Base-by-base conservation (phyloP, 1,284 basidiomycete genomes). In the Melanopsichium pennsylvanicum region DNA sequence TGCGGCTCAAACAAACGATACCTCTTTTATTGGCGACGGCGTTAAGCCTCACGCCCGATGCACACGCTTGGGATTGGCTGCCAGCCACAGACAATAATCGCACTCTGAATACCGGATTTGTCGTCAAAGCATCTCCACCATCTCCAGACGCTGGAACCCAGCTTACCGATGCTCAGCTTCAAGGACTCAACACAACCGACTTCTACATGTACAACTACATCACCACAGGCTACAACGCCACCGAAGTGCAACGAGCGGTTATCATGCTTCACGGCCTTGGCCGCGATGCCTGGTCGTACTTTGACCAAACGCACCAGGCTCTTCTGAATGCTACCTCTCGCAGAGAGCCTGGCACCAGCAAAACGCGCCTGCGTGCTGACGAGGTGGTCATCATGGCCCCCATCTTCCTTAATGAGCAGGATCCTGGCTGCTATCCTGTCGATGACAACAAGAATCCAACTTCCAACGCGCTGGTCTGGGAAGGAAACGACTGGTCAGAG, bases 381-480 rank as follows among this genome's bases (percentile, higher is more conserved):
- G 71, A 75, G 43, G 70, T 72, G 3, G 46, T 73, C 31, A 63
- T 75, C 52, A 62, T 75, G 62, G 60, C 67, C 16, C 72, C 72
- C 11, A 36, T 64, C 35, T 75, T 75, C 27, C 32, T 71, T 25
- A 75, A 75, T 37, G 31, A 60, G 32, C 34, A 72, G 9, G 72
- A 75, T 41, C 35, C 46, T 0, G 69, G 64, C 6, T 50, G 40
- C 27, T 72, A 46, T 26, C 70, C 67, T 4, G 51, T 60, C 8
- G 60, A 67, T 34, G 55, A 47, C 0, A n/a, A 49, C 33, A 27
- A 35, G 6, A 37, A 45, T 3, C 51, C 64, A 6, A 72, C 40
- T 13, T 56, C 59, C 5, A 69, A 41, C n/a, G 42, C 59, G 19
- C 46, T 72, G 3, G 67, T 67, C 6, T 72, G 70, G 70, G 27